Evolutionary conservation across 225 moss, liverwort and hornwort genomes (phyloP), one percentile per base, ranked within the genome.

Genomic region (Takakia lepidozioides): DNA sequence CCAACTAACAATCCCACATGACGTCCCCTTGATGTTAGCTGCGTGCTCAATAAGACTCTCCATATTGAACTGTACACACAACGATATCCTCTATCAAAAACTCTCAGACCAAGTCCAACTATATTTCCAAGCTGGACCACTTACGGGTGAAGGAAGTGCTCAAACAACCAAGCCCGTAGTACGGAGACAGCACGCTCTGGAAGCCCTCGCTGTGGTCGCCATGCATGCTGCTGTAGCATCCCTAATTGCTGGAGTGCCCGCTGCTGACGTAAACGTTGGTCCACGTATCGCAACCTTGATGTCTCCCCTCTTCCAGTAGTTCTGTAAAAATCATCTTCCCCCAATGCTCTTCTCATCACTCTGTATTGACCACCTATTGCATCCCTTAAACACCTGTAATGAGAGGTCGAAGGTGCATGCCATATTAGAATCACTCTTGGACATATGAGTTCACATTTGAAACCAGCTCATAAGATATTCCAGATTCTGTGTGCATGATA

Each of bases 91-190:
- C n/a, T n/a, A n/a, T n/a, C n/a, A n/a, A n/a, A n/a, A n/a, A n/a
- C n/a, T n/a, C n/a, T n/a, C n/a, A n/a, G n/a, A n/a, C n/a, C n/a
- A n/a, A n/a, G n/a, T n/a, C n/a, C n/a, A n/a, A n/a, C n/a, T n/a
- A n/a, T n/a, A n/a, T n/a, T n/a, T n/a, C n/a, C n/a, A n/a, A n/a
- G n/a, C n/a, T n/a, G n/a, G n/a, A n/a, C n/a, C n/a, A 44, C 76
- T 72, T 46, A 77, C 76, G 76, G 76, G 41, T 77, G 71, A 20
- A 77, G 51, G 19, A 77, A 77, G 67, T 77, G 59, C 25, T 56
- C 63, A 34, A 71, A 71, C 8, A 77, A 43, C 76, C 76, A 77
- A 24, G 59, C 34, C 42, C 71, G 56, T 27, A 77, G 46, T 27
- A 71, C 28, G 7, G 56, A 25, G 39, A 76, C 71, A 0, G 71